Conservation (phyloP, 2,329 filamentous ascomycete genomes). For the Penicillium sp. region DNA sequence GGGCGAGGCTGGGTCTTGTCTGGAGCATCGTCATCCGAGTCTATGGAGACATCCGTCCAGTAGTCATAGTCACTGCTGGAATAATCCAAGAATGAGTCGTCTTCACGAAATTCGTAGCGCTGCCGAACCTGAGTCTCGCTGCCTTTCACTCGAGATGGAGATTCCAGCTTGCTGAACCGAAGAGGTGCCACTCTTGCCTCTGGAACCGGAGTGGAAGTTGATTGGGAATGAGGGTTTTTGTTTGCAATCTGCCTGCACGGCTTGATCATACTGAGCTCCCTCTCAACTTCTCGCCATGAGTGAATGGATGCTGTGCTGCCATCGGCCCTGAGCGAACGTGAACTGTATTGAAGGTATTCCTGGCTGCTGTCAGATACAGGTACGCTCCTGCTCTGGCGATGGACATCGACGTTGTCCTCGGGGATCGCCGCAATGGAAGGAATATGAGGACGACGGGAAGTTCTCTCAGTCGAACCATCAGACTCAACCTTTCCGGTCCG, state of each 20-base stretch:
- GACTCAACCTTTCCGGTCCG: background rate
- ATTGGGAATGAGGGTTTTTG: conserved; percentile 1
- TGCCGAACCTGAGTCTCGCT: background rate
- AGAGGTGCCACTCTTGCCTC: conserved; percentile 1
- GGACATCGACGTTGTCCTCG: too few species aligned
- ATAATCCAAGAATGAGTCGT: conserved; percentile 1
- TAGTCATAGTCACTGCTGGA: conserved; percentile 8
- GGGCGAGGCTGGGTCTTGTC: background rate
- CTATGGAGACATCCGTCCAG: conserved; percentile 10
- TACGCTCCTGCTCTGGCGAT: background rate
- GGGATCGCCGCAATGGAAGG: too few species aligned
- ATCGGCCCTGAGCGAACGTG: too few species aligned
- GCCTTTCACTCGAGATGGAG: background rate
- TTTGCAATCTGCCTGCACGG: background rate
- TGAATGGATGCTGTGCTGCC: background rate
- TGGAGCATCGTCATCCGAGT: background rate
- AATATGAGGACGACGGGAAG: background rate
- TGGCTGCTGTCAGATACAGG: background rate
- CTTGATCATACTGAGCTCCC: background rate
- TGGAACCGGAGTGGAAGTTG: background rate
- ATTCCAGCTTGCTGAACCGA: background rate
- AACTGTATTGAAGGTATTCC: too few species aligned
- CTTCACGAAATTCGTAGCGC: background rate
- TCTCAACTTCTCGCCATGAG: background rate
- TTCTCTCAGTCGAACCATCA: background rate